Evolutionary conservation across 495 filamentous ascomycete species (phyloP).

Genomic region (Aspergillus sclerotiicarbonarius): DNA sequence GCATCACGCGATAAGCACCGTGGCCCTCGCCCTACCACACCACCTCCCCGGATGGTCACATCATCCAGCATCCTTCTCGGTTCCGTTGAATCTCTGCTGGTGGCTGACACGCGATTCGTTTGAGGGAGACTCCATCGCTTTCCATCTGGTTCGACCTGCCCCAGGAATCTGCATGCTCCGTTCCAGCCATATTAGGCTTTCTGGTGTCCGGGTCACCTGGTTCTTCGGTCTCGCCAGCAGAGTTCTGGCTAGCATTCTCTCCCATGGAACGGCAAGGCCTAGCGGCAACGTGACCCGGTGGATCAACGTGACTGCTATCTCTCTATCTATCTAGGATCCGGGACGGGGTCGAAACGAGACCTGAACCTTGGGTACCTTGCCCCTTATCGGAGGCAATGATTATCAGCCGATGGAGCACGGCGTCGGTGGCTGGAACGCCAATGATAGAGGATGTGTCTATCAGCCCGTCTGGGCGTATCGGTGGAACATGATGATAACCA

Average conservation of each 20-base stretch:
- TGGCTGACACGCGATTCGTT: neutral
- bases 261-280: neutral
- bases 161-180: neutral
- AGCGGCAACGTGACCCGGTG: neutral
- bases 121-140: neutral
- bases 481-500: too few species aligned
- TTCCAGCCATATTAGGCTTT: neutral
- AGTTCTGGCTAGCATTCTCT: neutral
- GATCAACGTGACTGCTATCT: neutral
- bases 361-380: neutral
- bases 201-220: neutral
- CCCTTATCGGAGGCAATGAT: neutral
- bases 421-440: neutral
- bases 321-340: neutral
- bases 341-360: neutral
- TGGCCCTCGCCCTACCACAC: neutral
- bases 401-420: neutral
- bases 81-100: neutral
- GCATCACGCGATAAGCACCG: conserved; percentile 1
- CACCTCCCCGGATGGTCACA: neutral
- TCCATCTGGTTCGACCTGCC: neutral
- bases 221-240: neutral
- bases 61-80: neutral
- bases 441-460: neutral
- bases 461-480: too few species aligned